A percentile compares a stretch with the other conserved stretches of the same genome.
Evolutionary conservation across 2,329 filamentous ascomycete species (phyloP).

Genomic region (Paecilomyces sp.): DNA sequence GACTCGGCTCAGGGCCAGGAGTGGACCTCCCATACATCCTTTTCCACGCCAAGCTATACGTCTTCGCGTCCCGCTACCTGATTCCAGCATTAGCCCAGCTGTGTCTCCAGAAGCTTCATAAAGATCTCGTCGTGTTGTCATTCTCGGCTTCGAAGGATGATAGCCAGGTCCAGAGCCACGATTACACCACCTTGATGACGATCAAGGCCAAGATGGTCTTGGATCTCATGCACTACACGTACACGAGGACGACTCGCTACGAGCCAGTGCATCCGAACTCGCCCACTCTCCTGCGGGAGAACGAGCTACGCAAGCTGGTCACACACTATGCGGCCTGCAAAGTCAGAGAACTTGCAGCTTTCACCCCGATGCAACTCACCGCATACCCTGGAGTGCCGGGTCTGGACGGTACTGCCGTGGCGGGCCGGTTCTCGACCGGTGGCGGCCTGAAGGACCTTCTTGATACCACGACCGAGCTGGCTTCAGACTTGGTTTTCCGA

Average conservation of each 20-base stretch:
- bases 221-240: constrained; percentile 32
- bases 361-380: constrained; percentile 9
- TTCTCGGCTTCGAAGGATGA: constrained; percentile 15
- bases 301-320: constrained; percentile 33
- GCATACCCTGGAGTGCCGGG: neutral
- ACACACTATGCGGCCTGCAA: constrained; percentile 35
- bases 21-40: constrained; percentile 30
- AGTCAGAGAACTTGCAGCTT: constrained; percentile 29
- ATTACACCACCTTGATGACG: constrained; percentile 15
- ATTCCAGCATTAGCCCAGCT: constrained; percentile 33
- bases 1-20: constrained; percentile 1
- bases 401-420: neutral
- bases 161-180: constrained; percentile 11
- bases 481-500: constrained; percentile 34
- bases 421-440: neutral
- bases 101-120: constrained; percentile 33
- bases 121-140: constrained; percentile 25
- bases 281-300: constrained; percentile 29
- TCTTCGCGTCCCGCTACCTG: constrained; percentile 35
- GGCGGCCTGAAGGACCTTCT: constrained; percentile 27
- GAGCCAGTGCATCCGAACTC: constrained; percentile 30
- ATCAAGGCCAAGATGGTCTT: constrained; percentile 28
- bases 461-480: constrained; percentile 31
- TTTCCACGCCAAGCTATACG: constrained; percentile 38
- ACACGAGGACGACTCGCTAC: constrained; percentile 30